These are phyloP conservation scores for Vigna trinervia DNA, from an alignment of 306 rosid genomes.

Conservation along the genomic window DNA sequence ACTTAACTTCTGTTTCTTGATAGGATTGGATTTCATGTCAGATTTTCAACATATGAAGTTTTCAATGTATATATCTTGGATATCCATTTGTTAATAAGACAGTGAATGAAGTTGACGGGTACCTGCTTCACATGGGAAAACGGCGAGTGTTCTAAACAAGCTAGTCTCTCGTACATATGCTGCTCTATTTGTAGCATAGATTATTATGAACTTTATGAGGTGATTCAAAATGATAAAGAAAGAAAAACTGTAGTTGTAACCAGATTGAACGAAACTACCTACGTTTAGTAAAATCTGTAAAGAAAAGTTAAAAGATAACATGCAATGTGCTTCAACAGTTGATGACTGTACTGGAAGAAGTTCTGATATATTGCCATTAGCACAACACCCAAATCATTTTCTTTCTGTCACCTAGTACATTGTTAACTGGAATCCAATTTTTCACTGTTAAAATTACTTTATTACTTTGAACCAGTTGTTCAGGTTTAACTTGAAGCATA, in stretches of 20 bases:
- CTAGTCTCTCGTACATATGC: background rate
- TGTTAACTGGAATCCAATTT: no score
- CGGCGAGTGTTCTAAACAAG: background rate
- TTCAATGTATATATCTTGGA: background rate
- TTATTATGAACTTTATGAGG: background rate
- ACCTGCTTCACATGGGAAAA: slow-evolving; percentile 2
- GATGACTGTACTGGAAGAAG: no score
- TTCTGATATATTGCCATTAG: no score
- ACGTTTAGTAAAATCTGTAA: no score
- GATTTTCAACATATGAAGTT: background rate
- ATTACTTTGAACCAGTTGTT: background rate
- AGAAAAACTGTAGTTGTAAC: background rate
- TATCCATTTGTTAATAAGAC: background rate
- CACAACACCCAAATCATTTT: no score
- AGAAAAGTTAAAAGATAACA: no score
- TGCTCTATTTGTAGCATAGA: background rate
- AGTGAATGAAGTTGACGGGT: slow-evolving; percentile 16
- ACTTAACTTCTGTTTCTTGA: no score
- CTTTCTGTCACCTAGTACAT: no score
- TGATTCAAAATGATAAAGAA: background rate
- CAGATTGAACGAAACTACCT: background rate
- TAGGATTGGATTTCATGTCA: no score
- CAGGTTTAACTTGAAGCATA: background rate
- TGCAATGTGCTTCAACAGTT: no score
- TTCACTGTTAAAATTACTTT: no score